Evolutionary conservation across 345 rosid species (phyloP), one percentile per base, ranked within the genome.

Genomic region (Corchorus olitorius): DNA sequence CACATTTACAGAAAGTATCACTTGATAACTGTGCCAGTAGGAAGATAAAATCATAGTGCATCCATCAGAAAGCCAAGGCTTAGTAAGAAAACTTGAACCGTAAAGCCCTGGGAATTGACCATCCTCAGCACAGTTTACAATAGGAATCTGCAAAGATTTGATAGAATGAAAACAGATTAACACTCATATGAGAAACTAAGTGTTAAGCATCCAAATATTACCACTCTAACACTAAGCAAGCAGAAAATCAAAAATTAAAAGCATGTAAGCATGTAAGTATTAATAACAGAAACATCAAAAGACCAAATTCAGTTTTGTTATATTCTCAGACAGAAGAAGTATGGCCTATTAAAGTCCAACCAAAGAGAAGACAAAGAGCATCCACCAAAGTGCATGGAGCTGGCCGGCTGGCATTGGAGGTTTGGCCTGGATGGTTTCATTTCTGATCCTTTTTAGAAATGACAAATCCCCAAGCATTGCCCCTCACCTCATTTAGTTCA

Each of bases 31-130:
- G 60, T 83, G 70, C 97, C 97, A 96, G 59, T 77, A 49, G 69
- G 99, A 89, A 85, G 94, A 81, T 73, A 96, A 75, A 77, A 93
- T 79, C 86, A 96, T 79, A 43, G 89, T 92, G 79, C 85, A 76
- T 78, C 97, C 93, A 88, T 96, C 97, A 76, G 98, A 91, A 76
- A 96, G 93, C 98, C 99, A 96, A 2, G 97, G 94, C 70, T 87
- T 85, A 54, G 68, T 70, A 60, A 87, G 93, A 66, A 90, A 70
- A 72, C 76, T 41, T 2, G 86, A 84, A 70, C 48, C 72, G 81
- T 93, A 96, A 63, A 96, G 94, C 78, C 99, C 99, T 4, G 98
- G 97, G 81, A 96, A 96, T 70, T 89, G 84, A 69, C 88, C 93
- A 19, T 88, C 92, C 14, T 88, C 93, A 39, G 98, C 83, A 75